Evolutionary conservation across 306 rosid genomes (phyloP), one percentile per base, ranked within the genome.

Genomic region (Albizia julibrissin): DNA sequence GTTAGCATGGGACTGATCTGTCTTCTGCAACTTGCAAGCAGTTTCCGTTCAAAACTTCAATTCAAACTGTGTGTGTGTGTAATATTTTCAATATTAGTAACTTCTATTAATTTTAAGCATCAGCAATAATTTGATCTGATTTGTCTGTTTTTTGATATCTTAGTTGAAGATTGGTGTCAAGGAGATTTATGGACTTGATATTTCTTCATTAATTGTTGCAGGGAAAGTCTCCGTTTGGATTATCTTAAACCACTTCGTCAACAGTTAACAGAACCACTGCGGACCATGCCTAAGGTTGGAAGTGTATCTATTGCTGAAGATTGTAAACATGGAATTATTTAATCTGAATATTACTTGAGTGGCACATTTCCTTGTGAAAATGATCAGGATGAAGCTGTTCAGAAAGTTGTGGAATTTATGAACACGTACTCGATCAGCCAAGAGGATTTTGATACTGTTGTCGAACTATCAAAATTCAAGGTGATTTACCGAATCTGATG

Each of bases 401-500:
- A 82, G 80, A 69, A 89, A 82, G 98, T 95, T 74, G 98, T 93
- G 76, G 98, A 92, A 64, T 95, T 95, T 80, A 95, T 95, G 99
- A 93, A 91, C 81, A 81, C 76, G 10, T 95, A 93, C 85, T 93
- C 98, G 4, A 89, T 92, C 84, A 91, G 87, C 81, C 94, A 89
- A 74, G 99, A 95, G 72, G 99, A 95, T 86, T 95, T 83, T 54
- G 91, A 93, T 78, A 91, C 97, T 69, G 79, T 93, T 66, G 86
- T 93, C 58, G 99, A 95, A 87, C 86, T 93, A 81, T 93, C 98
- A 74, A 93, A 95, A 82, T 95, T 89, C 88, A 86, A 90, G 99
- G 99, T 95, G 84, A 78, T 44, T 72, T 76, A 26, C 67, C 65
- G 67, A 73, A 64, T 77, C 64, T 74, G 61, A 58, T 82, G 24